Evolutionary conservation across 106 monocot species (phyloP).

Genomic region (Dendrobium huoshanense): DNA sequence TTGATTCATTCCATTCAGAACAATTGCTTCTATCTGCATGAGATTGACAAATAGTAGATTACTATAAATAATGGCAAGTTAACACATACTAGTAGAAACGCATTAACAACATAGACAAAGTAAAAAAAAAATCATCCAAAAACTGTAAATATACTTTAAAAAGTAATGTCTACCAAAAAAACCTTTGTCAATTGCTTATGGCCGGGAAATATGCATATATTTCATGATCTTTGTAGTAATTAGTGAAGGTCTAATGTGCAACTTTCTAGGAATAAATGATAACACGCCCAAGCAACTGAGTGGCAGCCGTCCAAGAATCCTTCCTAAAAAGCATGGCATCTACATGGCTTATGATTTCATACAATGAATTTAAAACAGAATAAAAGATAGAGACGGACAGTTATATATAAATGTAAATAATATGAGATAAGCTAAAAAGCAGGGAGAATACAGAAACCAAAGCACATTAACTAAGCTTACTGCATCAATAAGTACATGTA

Average conservation of each 20-base stretch:
- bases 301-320: neutral
- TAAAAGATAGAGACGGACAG: neutral
- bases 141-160: neutral
- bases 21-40: slow-evolving; percentile 80
- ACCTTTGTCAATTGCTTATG: neutral
- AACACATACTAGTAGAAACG: neutral
- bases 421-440: neutral
- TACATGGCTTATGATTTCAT: neutral
- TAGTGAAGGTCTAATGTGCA: neutral
- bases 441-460: neutral
- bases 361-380: neutral
- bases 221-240: neutral
- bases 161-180: neutral
- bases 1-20: slow-evolving; percentile 44
- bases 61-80: neutral
- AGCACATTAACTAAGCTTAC: too few relatives aligned
- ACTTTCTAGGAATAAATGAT: neutral
- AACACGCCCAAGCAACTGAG: neutral
- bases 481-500: neutral
- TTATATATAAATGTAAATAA: neutral
- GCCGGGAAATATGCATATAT: neutral
- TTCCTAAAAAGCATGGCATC: neutral
- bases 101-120: neutral
- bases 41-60: slow-evolving; percentile 2
- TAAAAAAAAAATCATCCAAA: neutral